Conservation (phyloP, 2,329 filamentous ascomycete species). For the Mycogone perniciosa region DNA sequence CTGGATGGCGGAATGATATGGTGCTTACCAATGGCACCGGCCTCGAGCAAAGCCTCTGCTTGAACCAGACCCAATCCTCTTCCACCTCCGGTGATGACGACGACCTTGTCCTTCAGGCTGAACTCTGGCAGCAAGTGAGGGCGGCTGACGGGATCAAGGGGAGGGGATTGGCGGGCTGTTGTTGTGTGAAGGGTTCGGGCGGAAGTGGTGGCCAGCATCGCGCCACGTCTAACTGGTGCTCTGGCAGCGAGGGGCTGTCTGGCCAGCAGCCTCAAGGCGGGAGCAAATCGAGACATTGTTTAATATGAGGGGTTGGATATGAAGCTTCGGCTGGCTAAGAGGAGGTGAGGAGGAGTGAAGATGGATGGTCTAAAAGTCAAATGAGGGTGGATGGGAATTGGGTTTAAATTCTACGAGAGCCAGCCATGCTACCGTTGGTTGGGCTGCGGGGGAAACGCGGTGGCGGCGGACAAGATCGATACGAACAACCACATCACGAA, state of each 20-base stretch:
- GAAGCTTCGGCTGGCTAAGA: background rate
- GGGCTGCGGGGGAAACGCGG: slow-evolving; percentile 9
- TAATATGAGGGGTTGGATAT: background rate
- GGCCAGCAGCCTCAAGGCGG: slow-evolving; percentile 17
- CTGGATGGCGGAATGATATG: background rate
- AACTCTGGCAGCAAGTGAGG: slow-evolving; percentile 60
- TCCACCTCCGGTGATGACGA: slow-evolving; percentile 70
- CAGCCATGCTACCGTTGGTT: slow-evolving; percentile 1
- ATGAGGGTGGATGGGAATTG: slow-evolving; percentile 6
- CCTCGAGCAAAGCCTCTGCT: slow-evolving; percentile 71
- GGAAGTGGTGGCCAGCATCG: slow-evolving; percentile 11
- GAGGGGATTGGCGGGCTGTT: slow-evolving; percentile 12
- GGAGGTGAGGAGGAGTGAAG: background rate
- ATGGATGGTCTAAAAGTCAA: background rate
- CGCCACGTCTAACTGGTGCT: slow-evolving; percentile 1
- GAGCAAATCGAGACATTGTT: slow-evolving; percentile 23
- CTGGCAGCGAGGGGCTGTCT: slow-evolving; percentile 13
- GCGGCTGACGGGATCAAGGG: slow-evolving; percentile 16
- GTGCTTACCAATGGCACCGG: slow-evolving; percentile 58
- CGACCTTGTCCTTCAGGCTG: slow-evolving; percentile 64
- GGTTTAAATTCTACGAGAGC: slow-evolving; percentile 9
- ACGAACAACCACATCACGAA: slow-evolving; percentile 8
- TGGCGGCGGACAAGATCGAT: slow-evolving; percentile 7
- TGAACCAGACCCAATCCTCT: slow-evolving; percentile 73
- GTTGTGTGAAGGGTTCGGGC: slow-evolving; percentile 20